Conservation (phyloP, 2,329 filamentous ascomycete species). For the Didymella pomorum region DNA sequence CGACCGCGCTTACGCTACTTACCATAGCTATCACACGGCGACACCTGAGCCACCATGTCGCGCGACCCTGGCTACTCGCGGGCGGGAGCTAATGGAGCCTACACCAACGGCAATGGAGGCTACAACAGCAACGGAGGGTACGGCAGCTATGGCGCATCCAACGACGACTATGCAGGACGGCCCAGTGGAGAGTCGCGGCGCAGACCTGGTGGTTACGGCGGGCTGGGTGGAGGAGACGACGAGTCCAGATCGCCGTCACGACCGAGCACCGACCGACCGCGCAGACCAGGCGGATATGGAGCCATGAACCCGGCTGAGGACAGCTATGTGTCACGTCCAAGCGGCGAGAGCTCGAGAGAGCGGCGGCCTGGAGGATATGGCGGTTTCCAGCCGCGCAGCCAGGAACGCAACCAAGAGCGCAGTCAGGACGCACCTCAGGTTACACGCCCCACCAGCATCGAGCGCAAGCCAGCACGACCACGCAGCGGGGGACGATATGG, state of each 20-base stretch:
- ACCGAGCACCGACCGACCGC: constrained; percentile 38
- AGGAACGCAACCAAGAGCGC: constrained; percentile 25
- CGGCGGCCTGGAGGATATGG: constrained; percentile 39
- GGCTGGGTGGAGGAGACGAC: constrained; percentile 30
- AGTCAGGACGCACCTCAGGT: constrained; percentile 35
- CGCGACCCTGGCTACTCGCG: constrained; percentile 46
- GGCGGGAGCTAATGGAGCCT: constrained; percentile 45
- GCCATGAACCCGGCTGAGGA: constrained; percentile 43
- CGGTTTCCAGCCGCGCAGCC: constrained; percentile 36
- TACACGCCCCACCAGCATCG: constrained; percentile 51
- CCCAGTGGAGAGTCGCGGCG: constrained; percentile 42
- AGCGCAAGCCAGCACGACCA: constrained; percentile 52
- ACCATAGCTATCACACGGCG: constrained; percentile 15
- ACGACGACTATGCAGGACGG: constrained; percentile 26
- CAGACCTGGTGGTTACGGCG: constrained; percentile 45
- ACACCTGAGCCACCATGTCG: constrained; percentile 42
- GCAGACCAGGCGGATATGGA: constrained; percentile 36
- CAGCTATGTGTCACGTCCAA: constrained; percentile 30
- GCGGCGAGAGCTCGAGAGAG: constrained; percentile 33
- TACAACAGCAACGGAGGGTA: constrained; percentile 32
- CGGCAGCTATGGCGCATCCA: constrained; percentile 31
- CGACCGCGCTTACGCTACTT: constrained; percentile 12
- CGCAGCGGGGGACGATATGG: constrained; percentile 45
- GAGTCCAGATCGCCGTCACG: constrained; percentile 27
- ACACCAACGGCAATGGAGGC: constrained; percentile 39